Evolutionary conservation across 169 alveolate genomes (phyloP).

Genomic region (Plasmodium yoelii): DNA sequence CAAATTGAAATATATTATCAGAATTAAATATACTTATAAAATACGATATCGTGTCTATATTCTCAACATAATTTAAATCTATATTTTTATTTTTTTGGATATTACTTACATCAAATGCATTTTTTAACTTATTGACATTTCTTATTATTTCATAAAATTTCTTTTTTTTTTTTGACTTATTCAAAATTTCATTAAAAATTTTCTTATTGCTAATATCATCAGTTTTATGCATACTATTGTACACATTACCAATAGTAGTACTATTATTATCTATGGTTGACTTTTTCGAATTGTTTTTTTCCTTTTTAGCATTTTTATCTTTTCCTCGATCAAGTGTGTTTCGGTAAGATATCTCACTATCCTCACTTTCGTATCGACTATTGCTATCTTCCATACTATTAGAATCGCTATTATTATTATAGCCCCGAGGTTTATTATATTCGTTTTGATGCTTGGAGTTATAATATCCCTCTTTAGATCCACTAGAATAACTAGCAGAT

Average conservation of each 20-base stretch:
- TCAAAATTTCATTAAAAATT: slow-evolving; percentile 46
- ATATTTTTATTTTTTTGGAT: slow-evolving; percentile 50
- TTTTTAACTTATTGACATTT: slow-evolving; percentile 38
- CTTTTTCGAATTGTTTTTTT: not conserved
- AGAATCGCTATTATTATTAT: too few relatives aligned
- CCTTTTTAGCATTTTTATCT: not conserved
- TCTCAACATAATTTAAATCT: slow-evolving; percentile 40
- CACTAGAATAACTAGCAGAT: too few relatives aligned
- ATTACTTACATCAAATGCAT: slow-evolving; percentile 35
- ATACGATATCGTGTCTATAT: slow-evolving; percentile 53
- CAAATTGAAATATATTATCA: slow-evolving; percentile 64
- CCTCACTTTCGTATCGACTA: slow-evolving; percentile 1
- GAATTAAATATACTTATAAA: slow-evolving; percentile 63
- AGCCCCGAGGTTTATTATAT: too few relatives aligned
- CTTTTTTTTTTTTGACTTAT: slow-evolving; percentile 52
- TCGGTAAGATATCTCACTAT: not conserved
- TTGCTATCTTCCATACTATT: not conserved
- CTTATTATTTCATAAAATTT: slow-evolving; percentile 42
- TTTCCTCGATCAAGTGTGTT: not conserved
- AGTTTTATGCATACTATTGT: not conserved
- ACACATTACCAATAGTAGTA: too few relatives aligned
- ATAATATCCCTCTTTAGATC: too few relatives aligned
- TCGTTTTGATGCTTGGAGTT: too few relatives aligned
- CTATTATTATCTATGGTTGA: too few relatives aligned
- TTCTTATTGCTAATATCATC: slow-evolving; percentile 28